Base-by-base conservation (phyloP, 306 rosid genomes). In the Gynostemma pentaphyllum region DNA sequence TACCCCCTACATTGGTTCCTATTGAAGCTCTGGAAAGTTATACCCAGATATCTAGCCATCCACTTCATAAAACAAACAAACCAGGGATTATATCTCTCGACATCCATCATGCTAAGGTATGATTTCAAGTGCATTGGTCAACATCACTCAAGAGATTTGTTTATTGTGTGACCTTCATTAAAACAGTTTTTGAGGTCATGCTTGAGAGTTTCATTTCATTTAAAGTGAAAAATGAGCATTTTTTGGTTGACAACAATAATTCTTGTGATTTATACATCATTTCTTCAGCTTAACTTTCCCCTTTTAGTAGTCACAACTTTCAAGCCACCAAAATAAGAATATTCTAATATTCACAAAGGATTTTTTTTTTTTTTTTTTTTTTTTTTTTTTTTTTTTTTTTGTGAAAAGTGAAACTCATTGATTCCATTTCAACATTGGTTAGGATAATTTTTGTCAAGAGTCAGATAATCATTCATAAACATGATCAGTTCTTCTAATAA, bases 41-140 rank as follows among this genome's bases (percentile, higher is more conserved):
- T 72, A 94, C 95, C 36, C 99, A 88, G 75, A 94, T 89, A 75
- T 88, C 99, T 65, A 94, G 99, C 60, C 99, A 94, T 34, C 99
- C 99, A 55, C 82, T 94, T 62, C 95, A 94, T 74, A 94, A 86
- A 81, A 94, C 99, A 14, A 94, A 60, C 89, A 94, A 89, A 75
- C 99, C 94, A 40, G 99, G 99, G 55, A 83, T 94, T 78, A 50
- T 61, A 70, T 84, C 90, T 59, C 76, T 94, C 61, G 99, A 94
- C 72, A 78, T 94, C 68, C 82, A 82, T 70, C 52, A 72, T 64
- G 70, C 81, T 28, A 94, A 88, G 99, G 99, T 88, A 63, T 32
- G 53, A 14, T 39, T 32, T 75, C 30, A 32, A 61, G 50, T 10
- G 66, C 36, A 40, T 61, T 4, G 24, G 4, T 8, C 66, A 22